Conservation (phyloP, 148 eudicot species). For the Chenopodium formosanum region DNA sequence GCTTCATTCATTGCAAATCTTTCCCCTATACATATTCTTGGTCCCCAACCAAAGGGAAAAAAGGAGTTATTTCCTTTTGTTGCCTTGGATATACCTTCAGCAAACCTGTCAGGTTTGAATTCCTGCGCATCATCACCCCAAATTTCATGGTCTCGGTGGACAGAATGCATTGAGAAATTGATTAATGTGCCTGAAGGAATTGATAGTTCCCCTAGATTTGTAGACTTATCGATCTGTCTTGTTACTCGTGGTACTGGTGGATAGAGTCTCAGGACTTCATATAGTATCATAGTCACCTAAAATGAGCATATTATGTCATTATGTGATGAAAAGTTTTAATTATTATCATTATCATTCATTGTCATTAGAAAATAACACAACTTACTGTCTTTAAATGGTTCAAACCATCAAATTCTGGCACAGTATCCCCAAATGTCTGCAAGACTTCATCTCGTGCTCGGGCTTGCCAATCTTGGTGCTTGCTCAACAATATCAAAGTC, state of each 20-base stretch:
- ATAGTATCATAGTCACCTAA: constrained; percentile 29
- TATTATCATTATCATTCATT: no score
- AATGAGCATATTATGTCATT: background rate
- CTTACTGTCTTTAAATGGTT: constrained; percentile 28
- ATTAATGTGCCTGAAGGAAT: constrained; percentile 15
- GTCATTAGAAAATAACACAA: background rate
- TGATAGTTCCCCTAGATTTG: constrained; percentile 18
- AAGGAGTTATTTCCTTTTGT: constrained; percentile 16
- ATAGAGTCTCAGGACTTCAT: constrained; percentile 31
- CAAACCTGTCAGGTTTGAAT: constrained; percentile 30
- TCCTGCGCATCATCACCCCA: constrained; percentile 31
- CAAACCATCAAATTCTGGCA: constrained; percentile 28
- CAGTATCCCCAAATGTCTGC: constrained; percentile 14
- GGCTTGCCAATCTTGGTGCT: constrained; percentile 34
- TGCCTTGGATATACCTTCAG: constrained; percentile 29
- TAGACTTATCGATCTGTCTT: constrained; percentile 12
- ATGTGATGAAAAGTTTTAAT: no score
- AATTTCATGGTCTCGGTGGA: constrained; percentile 20
- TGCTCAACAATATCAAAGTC: constrained; percentile 29
- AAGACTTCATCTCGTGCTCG: constrained; percentile 32
- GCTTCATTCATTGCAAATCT: constrained; percentile 25
- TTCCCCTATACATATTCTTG: constrained; percentile 31
- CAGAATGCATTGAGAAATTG: background rate
- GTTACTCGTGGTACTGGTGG: constrained; percentile 19
- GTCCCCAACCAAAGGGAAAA: constrained; percentile 32